Conservation (phyloP, 495 filamentous ascomycete genomes). For the Tuber indicum region DNA sequence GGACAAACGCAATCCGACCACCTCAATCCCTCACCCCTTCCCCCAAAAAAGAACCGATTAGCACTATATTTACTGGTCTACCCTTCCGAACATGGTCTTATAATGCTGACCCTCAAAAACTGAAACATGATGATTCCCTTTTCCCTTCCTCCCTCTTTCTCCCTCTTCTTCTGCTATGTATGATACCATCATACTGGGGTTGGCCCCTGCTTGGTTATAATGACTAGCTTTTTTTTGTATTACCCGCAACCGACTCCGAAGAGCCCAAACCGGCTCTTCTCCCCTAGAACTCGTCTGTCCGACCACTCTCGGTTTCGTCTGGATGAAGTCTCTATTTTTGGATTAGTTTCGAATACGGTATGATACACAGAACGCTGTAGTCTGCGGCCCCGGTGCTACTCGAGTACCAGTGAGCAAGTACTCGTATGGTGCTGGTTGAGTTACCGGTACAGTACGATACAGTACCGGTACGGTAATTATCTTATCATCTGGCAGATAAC, state of each 20-base stretch:
- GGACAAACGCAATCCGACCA: no score
- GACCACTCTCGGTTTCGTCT: neutral
- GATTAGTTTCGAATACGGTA: neutral
- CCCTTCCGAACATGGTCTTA: neutral
- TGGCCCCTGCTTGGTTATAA: neutral
- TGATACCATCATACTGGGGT: neutral
- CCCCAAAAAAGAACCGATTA: no score
- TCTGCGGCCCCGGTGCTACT: neutral
- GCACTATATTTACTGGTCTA: neutral
- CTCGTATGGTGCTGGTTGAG: neutral
- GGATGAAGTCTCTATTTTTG: neutral
- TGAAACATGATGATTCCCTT: neutral
- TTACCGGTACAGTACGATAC: no score
- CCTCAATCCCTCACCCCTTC: neutral
- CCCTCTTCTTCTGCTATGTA: neutral
- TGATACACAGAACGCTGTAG: neutral
- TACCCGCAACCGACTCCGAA: neutral
- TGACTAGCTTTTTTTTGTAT: neutral
- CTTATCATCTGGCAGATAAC: neutral
- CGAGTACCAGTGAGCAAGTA: no score
- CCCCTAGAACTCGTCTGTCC: neutral
- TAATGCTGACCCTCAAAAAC: neutral
- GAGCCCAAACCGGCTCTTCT: neutral
- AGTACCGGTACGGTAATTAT: no score
- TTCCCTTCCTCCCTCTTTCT: neutral